Conservation (phyloP, 176 grass and related monocot species). For the Eragrostis curvula region DNA sequence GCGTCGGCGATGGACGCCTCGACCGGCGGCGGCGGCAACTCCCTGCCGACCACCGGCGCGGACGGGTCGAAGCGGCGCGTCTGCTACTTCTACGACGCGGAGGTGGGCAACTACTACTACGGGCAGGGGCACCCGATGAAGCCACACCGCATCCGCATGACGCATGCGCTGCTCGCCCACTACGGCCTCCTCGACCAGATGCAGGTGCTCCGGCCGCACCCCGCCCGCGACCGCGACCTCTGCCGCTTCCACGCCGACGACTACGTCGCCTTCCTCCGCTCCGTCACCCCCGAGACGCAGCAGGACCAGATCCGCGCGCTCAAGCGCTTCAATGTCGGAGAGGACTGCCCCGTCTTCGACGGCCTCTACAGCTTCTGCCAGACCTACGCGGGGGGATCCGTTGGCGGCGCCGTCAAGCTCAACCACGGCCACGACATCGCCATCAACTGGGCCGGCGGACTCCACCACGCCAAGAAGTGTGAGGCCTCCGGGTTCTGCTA, state of each 20-base stretch:
- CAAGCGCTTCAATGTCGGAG: constrained; percentile 81
- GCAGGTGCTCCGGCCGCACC: constrained; percentile 71
- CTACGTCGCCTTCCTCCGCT: constrained; percentile 87
- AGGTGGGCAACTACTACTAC: constrained; percentile 99
- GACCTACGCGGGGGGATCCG: constrained; percentile 84
- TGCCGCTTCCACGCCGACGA: constrained; percentile 98
- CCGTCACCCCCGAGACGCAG: constrained; percentile 80
- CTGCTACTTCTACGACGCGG: constrained; percentile 96
- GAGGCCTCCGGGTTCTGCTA: constrained; percentile 96
- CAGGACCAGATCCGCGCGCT: constrained; percentile 62
- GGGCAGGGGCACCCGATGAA: constrained; percentile 93
- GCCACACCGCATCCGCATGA: constrained; percentile 94
- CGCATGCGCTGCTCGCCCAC: constrained; percentile 79
- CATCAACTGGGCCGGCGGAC: constrained; percentile 94
- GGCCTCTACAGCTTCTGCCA: constrained; percentile 83
- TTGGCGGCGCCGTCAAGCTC: constrained; percentile 77
- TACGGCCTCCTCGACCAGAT: constrained; percentile 89
- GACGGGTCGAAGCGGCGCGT: constrained; percentile 84
- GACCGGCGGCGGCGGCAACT: constrained; percentile 67
- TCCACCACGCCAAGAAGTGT: constrained; percentile 93
- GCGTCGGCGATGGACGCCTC: constrained; percentile 49
- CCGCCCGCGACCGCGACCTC: constrained; percentile 80
- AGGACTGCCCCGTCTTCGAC: constrained; percentile 93
- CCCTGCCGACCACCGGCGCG: constrained; percentile 57
- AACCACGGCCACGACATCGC: constrained; percentile 96